Percentiles rank a stretch among this genome's conserved stretches.
Evolutionary conservation across 345 rosid species (phyloP).

Genomic region (Eucalyptus shirleyi): DNA sequence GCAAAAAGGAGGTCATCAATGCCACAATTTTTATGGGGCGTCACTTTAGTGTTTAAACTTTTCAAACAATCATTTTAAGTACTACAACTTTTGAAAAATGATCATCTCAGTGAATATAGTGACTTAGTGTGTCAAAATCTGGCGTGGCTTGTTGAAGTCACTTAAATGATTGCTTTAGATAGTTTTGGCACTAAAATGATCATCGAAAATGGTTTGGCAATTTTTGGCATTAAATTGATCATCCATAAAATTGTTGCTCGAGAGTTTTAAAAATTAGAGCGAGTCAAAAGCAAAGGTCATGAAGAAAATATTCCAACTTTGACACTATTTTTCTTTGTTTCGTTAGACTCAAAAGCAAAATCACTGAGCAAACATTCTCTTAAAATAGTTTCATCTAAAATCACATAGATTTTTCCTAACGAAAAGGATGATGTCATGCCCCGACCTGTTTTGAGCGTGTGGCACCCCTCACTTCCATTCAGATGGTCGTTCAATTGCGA

Average conservation of each 20-base stretch:
- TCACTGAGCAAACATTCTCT: background rate
- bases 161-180: too few species aligned
- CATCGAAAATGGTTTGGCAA: background rate
- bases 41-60: too few species aligned
- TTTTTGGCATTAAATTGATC: background rate
- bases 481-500: rapidly evolving
- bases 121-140: rapidly evolving
- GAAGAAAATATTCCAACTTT: too few species aligned
- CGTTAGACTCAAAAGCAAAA: background rate
- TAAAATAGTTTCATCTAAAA: background rate
- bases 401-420: background rate
- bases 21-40: too few species aligned
- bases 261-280: background rate
- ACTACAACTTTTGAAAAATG: too few species aligned
- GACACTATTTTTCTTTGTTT: background rate
- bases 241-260: background rate
- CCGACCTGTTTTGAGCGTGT: rapidly evolving
- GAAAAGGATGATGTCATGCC: background rate
- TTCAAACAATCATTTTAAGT: too few species aligned
- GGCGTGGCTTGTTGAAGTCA: too few species aligned
- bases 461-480: too few species aligned
- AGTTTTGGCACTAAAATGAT: background rate
- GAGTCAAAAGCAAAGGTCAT: background rate
- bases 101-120: rapidly evolving
- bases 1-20: too few species aligned